Conservation (phyloP, 2,329 filamentous ascomycete species). For the Alternaria angustiovoidea region DNA sequence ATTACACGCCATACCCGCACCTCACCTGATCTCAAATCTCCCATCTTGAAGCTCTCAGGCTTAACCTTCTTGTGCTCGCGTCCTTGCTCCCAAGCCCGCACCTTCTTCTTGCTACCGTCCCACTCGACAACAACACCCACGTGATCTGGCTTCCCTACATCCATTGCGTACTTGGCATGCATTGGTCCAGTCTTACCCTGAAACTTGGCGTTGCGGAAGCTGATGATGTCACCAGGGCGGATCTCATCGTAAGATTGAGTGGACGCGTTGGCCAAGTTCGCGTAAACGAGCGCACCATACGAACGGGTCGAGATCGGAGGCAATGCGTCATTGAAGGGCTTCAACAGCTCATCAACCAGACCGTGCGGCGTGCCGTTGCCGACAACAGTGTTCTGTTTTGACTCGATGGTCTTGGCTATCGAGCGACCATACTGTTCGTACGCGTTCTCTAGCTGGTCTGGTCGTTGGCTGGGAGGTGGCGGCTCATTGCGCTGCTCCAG, state of each 20-base stretch:
- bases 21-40: constrained; percentile 90
- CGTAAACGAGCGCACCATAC: constrained; percentile 91
- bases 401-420: constrained; percentile 73
- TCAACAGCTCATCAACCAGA: constrained; percentile 81
- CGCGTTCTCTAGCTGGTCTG: constrained; percentile 90
- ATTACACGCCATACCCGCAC: constrained; percentile 98
- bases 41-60: constrained; percentile 91
- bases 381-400: constrained; percentile 80
- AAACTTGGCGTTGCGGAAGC: constrained; percentile 90
- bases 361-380: constrained; percentile 83
- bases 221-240: constrained; percentile 88
- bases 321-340: constrained; percentile 75
- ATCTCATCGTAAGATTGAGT: constrained; percentile 93
- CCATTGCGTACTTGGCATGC: constrained; percentile 90
- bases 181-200: constrained; percentile 94
- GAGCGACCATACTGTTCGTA: constrained; percentile 82
- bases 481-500: constrained; percentile 87
- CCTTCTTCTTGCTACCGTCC: constrained; percentile 99
- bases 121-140: constrained; percentile 93
- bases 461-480: constrained; percentile 81
- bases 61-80: constrained; percentile 93
- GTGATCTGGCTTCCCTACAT: constrained; percentile 88
- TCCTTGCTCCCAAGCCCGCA: constrained; percentile 93
- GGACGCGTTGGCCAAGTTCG: constrained; percentile 92
- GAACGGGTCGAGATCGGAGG: constrained; percentile 85